A percentile compares a stretch with the other conserved stretches of the same genome.
Conservation (phyloP, 768 basidiomycete genomes). For the Amanita polypyramis region DNA sequence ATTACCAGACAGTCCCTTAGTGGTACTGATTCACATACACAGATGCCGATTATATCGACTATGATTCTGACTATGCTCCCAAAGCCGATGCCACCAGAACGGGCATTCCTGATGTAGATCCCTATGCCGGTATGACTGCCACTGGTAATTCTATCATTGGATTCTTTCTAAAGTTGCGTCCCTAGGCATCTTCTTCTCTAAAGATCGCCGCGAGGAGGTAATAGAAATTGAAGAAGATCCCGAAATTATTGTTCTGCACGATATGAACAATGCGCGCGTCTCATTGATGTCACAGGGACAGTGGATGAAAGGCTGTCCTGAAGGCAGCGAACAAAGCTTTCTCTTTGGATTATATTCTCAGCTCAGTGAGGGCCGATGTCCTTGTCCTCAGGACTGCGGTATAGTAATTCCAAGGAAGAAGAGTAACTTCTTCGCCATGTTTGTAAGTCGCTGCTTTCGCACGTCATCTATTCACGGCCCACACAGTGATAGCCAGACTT, state of each 20-base stretch:
- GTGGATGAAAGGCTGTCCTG: constrained; percentile 97
- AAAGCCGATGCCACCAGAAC: constrained; percentile 26
- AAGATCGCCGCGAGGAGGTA: constrained; percentile 84
- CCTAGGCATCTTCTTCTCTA: constrained; percentile 87
- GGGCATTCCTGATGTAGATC: constrained; percentile 58
- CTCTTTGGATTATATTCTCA: constrained; percentile 78
- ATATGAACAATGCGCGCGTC: constrained; percentile 29
- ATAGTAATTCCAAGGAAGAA: constrained; percentile 47
- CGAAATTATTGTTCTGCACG: constrained; percentile 36
- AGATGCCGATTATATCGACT: constrained; percentile 57
- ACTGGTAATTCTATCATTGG: constrained; percentile 2
- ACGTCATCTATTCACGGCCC: constrained; percentile 4
- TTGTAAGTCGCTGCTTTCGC: constrained; percentile 38
- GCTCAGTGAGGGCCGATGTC: constrained; percentile 49
- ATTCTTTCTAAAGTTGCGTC: constrained; percentile 4
- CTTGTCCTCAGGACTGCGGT: constrained; percentile 73
- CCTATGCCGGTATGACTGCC: constrained; percentile 61
- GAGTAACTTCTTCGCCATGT: constrained; percentile 74
- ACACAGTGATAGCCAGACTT: constrained; percentile 51
- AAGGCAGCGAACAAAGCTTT: constrained; percentile 83
- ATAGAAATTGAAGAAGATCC: constrained; percentile 84
- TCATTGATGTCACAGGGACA: constrained; percentile 79
- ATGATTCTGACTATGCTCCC: constrained; percentile 69
- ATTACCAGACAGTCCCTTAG: neutral
- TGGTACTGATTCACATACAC: neutral